Percentiles rank a stretch among this genome's conserved stretches.
Evolutionary conservation across 371 early-diverging fungal species (phyloP).

Genomic region (Mortierella sp.): DNA sequence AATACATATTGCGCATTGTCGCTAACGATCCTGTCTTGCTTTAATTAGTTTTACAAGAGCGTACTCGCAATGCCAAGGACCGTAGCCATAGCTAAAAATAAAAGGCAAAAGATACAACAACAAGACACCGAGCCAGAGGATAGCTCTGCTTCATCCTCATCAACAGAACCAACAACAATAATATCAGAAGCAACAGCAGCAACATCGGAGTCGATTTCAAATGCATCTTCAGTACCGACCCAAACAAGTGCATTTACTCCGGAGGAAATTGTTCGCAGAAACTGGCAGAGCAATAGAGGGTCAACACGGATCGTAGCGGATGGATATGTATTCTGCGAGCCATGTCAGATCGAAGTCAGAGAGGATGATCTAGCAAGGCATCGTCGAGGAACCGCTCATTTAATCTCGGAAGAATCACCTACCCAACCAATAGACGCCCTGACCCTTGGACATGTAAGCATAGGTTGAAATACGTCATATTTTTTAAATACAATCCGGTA

Average conservation of each 20-base stretch:
- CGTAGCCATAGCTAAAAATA: neutral
- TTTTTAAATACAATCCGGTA: neutral
- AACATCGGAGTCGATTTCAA: neutral
- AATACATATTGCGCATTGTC: no score
- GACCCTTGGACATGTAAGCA: slow-evolving; percentile 41
- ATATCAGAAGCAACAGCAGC: neutral
- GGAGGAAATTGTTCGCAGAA: slow-evolving; percentile 30
- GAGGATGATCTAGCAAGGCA: slow-evolving; percentile 38
- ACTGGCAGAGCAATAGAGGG: slow-evolving; percentile 23
- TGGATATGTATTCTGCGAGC: slow-evolving; percentile 34
- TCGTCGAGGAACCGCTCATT: slow-evolving; percentile 37
- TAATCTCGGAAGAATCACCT: slow-evolving; percentile 44
- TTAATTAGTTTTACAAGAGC: slow-evolving; percentile 38
- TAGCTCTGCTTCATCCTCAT: neutral
- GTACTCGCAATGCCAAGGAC: slow-evolving; percentile 42
- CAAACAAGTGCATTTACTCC: neutral
- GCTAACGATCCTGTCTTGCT: neutral
- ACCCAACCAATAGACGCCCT: slow-evolving; percentile 37
- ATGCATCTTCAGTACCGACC: neutral
- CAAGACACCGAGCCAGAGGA: neutral
- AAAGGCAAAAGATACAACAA: neutral
- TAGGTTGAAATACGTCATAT: neutral
- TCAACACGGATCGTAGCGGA: slow-evolving; percentile 7
- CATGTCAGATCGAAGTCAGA: slow-evolving; percentile 43
- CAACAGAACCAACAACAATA: neutral